A percentile compares a stretch with the other conserved stretches of the same genome.
These are phyloP conservation scores for Nadsonia commutata DNA, from an alignment of 1,139 yeast species.

Conservation along the genomic window DNA sequence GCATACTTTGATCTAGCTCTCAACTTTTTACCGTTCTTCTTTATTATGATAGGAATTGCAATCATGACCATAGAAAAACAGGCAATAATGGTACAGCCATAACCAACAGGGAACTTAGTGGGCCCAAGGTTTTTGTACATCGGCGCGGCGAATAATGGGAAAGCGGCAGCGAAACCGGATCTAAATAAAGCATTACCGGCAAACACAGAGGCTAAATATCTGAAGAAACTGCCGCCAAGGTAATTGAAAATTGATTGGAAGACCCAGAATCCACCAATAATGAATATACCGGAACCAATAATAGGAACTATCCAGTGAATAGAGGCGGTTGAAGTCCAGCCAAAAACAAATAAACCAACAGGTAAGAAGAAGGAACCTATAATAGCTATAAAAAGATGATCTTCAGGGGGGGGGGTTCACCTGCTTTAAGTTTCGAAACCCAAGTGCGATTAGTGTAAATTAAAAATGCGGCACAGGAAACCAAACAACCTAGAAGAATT, in stretches of 20 bases:
- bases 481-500: slow-evolving; percentile 30
- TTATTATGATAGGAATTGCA: slow-evolving; percentile 21
- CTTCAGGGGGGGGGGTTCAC: slow-evolving; percentile 28
- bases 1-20: slow-evolving; percentile 18
- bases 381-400: slow-evolving; percentile 24
- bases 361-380: slow-evolving; percentile 42
- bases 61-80: slow-evolving; percentile 31
- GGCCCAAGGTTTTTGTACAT: slow-evolving; percentile 34
- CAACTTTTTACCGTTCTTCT: slow-evolving; percentile 12
- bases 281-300: slow-evolving; percentile 62
- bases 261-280: slow-evolving; percentile 56
- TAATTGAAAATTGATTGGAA: slow-evolving; percentile 63
- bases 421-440: slow-evolving; percentile 4
- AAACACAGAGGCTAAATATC: slow-evolving; percentile 46
- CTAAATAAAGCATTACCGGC: slow-evolving; percentile 42
- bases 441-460: slow-evolving; percentile 2
- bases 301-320: slow-evolving; percentile 77
- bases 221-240: slow-evolving; percentile 62
- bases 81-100: slow-evolving; percentile 39
- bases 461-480: slow-evolving; percentile 12
- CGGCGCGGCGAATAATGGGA: slow-evolving; percentile 45
- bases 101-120: slow-evolving; percentile 38
- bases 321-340: slow-evolving; percentile 37
- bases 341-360: slow-evolving; percentile 33
- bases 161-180: slow-evolving; percentile 41